These are phyloP conservation scores for Juglanconis sp. DNA, from an alignment of 2,329 filamentous ascomycete species.

Conservation along the genomic window DNA sequence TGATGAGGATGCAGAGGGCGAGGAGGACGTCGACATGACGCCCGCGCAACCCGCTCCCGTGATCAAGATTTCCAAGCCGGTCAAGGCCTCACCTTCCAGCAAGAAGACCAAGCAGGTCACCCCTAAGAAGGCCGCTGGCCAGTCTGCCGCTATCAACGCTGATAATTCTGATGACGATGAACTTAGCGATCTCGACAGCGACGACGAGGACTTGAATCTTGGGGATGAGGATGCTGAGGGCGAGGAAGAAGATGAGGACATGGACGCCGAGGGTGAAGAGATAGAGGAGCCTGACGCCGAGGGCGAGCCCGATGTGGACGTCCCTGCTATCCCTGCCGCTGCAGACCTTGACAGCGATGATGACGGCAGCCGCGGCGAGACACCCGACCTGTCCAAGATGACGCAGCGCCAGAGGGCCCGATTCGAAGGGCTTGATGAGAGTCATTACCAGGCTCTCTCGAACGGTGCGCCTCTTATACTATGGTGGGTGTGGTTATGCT, in stretches of 20 bases:
- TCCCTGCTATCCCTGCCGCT: conserved; percentile 22
- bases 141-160: conserved; percentile 26
- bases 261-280: conserved; percentile 37
- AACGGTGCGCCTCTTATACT: conserved; percentile 44
- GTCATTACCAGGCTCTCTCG: conserved; percentile 57
- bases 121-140: conserved; percentile 14
- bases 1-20: conserved; percentile 45
- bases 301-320: conserved; percentile 34
- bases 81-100: conserved; percentile 26
- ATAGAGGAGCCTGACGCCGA: conserved; percentile 35
- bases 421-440: conserved; percentile 52
- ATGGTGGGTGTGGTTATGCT: not conserved
- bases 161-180: conserved; percentile 55
- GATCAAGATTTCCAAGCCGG: conserved; percentile 48
- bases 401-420: conserved; percentile 59
- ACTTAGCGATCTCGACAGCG: conserved; percentile 54
- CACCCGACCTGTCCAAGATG: conserved; percentile 57
- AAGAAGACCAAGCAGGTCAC: conserved; percentile 34
- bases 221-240: conserved; percentile 31
- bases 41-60: conserved; percentile 35
- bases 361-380: conserved; percentile 46
- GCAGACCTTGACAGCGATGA: conserved; percentile 41
- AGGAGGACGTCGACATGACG: conserved; percentile 44
- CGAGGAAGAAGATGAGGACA: conserved; percentile 35
- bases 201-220: conserved; percentile 45